Evolutionary conservation across 768 basidiomycete species (phyloP).

Genomic region (Serendipita sp.): DNA sequence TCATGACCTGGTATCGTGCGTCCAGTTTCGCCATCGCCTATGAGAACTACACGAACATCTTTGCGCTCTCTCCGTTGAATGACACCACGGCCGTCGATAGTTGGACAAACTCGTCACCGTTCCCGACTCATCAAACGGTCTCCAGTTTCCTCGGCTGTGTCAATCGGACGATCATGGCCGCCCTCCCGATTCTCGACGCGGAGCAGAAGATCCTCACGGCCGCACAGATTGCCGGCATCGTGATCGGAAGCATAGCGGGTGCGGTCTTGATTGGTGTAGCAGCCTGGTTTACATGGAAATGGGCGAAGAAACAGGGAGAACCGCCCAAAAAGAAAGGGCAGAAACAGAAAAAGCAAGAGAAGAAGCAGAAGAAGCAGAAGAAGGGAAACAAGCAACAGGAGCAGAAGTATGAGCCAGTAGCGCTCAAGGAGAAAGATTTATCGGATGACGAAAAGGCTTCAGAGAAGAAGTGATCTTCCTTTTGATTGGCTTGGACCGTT

Average conservation of each 20-base stretch:
- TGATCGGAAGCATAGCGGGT: background rate
- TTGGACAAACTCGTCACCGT: background rate
- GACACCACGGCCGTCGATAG: background rate
- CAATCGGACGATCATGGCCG: slow-evolving; percentile 43
- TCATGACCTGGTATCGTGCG: slow-evolving; percentile 11
- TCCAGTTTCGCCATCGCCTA: slow-evolving; percentile 6
- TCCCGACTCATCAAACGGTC: slow-evolving; percentile 16
- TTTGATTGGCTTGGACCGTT: too few species aligned
- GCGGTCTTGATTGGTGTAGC: background rate
- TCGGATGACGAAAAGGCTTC: too few species aligned
- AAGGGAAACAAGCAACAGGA: too few species aligned
- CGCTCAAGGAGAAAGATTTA: too few species aligned
- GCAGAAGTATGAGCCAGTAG: too few species aligned
- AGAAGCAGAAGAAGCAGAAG: too few species aligned
- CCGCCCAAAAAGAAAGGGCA: background rate
- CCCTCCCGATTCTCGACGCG: slow-evolving; percentile 39
- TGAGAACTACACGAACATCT: slow-evolving; percentile 10
- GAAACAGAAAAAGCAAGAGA: too few species aligned
- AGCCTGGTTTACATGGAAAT: background rate
- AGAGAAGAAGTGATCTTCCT: too few species aligned
- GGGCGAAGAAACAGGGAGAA: background rate
- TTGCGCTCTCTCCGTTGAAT: background rate
- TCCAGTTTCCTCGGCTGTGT: slow-evolving; percentile 35
- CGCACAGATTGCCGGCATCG: background rate
- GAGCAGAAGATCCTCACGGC: slow-evolving; percentile 7